Evolutionary conservation across 768 basidiomycete genomes (phyloP), one percentile per base, ranked within the genome.

Genomic region (Suillus alpinus): DNA sequence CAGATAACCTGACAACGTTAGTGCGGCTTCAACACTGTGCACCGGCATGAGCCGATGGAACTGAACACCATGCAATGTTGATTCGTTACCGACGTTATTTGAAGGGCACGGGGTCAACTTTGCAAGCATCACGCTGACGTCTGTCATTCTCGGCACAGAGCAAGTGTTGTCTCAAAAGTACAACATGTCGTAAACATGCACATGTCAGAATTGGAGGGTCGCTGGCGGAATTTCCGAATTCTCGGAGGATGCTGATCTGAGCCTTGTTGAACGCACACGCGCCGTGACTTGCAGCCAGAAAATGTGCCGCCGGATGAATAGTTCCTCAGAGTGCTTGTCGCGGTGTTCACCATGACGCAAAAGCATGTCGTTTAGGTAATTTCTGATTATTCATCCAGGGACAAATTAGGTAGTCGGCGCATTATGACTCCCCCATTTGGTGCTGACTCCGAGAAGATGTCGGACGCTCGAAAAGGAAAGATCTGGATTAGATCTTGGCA

Each of bases 401-500:
- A 52, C n/a, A 20, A 13, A 51, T 51, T 31, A 12, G 10, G 50
- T 34, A 36, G 2, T 34, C 3, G 52, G 52, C 23, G 52, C 36
- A 37, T 53, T 29, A 36, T 39, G 2, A 39, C 23, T 26, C 26
- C 53, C 37, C 16, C 36, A 29, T 55, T 37, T 29, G 36, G 53
- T 29, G 16, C 0, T 4, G 23, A 52, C 23, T 37, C 52, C 52
- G 51, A 36, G 20, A 36, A 13, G n/a, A 9, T 9, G 13, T 23
- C 34, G 36, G 20, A 37, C 9, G 0, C 53, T 18, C 10, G 16
- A 37, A 55, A 55, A 55, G 53, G 53, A 55, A 53, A 12, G 26
- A 55, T 55, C 53, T 39, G 53, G 23, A 18, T 29, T 29, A 39
- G 53, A 55, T 55, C 37, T 47, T 39, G 37, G 53, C 53, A 18